Conservation (phyloP, 2,329 filamentous ascomycete genomes). For the Fusarium sp. region DNA sequence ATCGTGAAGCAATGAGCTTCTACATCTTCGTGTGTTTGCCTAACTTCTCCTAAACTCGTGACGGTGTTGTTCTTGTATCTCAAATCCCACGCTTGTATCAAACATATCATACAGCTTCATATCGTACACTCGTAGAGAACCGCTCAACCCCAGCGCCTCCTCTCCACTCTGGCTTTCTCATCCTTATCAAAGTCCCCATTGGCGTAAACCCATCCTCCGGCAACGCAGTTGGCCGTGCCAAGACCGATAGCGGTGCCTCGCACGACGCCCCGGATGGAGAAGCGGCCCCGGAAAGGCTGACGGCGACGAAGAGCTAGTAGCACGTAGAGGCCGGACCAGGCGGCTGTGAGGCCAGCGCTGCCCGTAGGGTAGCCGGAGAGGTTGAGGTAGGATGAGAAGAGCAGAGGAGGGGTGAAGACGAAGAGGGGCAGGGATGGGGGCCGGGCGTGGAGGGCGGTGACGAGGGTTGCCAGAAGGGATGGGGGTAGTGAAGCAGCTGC, state of each 20-base stretch:
- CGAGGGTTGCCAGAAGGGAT: constrained; percentile 69
- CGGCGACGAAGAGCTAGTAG: constrained; percentile 68
- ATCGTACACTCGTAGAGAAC: constrained; percentile 41
- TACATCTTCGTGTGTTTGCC: neutral
- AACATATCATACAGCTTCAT: constrained; percentile 30
- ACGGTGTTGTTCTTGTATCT: neutral
- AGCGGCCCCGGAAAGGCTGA: constrained; percentile 58
- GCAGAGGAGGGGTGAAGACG: constrained; percentile 66
- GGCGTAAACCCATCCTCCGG: constrained; percentile 67
- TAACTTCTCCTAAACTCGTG: neutral
- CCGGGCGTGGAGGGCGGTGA: constrained; percentile 69
- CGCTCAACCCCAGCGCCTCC: constrained; percentile 65
- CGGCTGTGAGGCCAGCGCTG: constrained; percentile 69
- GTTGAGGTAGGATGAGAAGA: constrained; percentile 72
- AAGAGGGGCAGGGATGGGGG: constrained; percentile 69
- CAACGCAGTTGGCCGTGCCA: constrained; percentile 63
- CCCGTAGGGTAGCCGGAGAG: constrained; percentile 72
- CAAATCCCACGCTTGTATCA: constrained; percentile 4
- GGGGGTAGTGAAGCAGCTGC: constrained; percentile 69
- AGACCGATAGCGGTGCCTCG: constrained; percentile 66
- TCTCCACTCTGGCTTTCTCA: constrained; percentile 62
- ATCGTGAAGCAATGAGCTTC: neutral
- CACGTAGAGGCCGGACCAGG: constrained; percentile 71
- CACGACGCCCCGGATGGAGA: constrained; percentile 66
- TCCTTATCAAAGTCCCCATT: constrained; percentile 67